phyloP scores from a whole-genome alignment of 805 yeast genomes.

The Sugiyamaella qingdaonensis region DNA sequence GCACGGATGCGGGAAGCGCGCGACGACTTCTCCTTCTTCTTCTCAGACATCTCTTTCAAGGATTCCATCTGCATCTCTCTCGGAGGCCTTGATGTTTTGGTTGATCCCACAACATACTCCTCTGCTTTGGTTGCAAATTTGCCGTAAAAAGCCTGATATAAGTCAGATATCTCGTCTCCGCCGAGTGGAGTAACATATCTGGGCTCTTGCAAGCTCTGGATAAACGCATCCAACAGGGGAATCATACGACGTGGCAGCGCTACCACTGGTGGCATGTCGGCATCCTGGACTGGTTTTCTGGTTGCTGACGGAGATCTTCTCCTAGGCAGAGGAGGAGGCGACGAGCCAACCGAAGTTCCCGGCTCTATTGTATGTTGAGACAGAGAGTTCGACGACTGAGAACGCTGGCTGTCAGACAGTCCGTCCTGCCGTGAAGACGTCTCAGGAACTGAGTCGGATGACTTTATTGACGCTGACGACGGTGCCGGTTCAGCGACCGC shows the following conservation, averaged over 20 bases:
- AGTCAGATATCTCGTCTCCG: constrained; percentile 35
- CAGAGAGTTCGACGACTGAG: constrained; percentile 2
- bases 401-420: constrained; percentile 1
- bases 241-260: constrained; percentile 20
- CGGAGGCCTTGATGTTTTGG: constrained; percentile 24
- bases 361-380: background rate
- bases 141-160: constrained; percentile 39
- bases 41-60: constrained; percentile 31
- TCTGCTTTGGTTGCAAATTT: constrained; percentile 29
- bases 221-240: constrained; percentile 23
- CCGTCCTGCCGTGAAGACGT: background rate
- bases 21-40: constrained; percentile 27
- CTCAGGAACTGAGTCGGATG: background rate
- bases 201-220: constrained; percentile 35
- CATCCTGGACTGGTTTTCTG: background rate
- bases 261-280: background rate
- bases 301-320: background rate
- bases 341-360: background rate
- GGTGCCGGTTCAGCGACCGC: background rate
- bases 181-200: constrained; percentile 34
- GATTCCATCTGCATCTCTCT: constrained; percentile 33
- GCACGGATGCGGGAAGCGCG: constrained; percentile 24
- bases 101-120: constrained; percentile 19
- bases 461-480: background rate
- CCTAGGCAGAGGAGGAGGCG: constrained; percentile 5